Percentiles rank a stretch among this genome's conserved stretches.
Conservation (phyloP, 2,329 filamentous ascomycete species). For the Paracoccidioides brasiliensis region DNA sequence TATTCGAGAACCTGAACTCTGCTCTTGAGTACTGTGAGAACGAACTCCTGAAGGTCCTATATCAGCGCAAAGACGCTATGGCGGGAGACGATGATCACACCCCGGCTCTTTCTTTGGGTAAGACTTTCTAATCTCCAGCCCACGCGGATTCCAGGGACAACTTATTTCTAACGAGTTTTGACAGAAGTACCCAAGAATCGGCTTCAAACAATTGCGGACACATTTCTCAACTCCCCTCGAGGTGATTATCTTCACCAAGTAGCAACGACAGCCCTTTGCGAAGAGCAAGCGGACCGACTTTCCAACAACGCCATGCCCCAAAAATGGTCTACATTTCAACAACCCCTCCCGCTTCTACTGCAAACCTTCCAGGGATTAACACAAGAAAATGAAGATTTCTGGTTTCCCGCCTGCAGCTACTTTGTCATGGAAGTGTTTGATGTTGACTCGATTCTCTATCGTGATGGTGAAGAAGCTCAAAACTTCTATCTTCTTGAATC, state of each 20-base stretch:
- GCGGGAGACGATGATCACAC: constrained; percentile 10
- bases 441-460: constrained; percentile 62
- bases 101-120: constrained; percentile 3
- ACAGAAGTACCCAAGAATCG: not conserved
- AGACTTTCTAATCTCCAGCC: not conserved
- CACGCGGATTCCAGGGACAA: not conserved
- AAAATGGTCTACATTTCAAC: constrained; percentile 75
- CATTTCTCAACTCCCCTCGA: constrained; percentile 61
- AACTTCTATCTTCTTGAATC: constrained; percentile 86
- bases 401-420: constrained; percentile 67
- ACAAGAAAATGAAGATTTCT: constrained; percentile 82
- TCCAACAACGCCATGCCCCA: constrained; percentile 31
- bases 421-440: constrained; percentile 57
- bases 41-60: constrained; percentile 71
- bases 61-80: constrained; percentile 50
- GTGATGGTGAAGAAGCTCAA: constrained; percentile 59
- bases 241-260: constrained; percentile 64
- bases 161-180: not conserved
- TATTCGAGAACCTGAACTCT: constrained; percentile 83
- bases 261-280: constrained; percentile 60
- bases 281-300: constrained; percentile 41
- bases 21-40: constrained; percentile 93
- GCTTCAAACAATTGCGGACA: constrained; percentile 28
- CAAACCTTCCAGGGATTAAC: constrained; percentile 91
- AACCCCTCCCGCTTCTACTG: constrained; percentile 80